Percentiles rank a stretch among this genome's conserved stretches.
These are phyloP conservation scores for Volvox carteri DNA, from an alignment of 163 green algal species.

Conservation along the genomic window DNA sequence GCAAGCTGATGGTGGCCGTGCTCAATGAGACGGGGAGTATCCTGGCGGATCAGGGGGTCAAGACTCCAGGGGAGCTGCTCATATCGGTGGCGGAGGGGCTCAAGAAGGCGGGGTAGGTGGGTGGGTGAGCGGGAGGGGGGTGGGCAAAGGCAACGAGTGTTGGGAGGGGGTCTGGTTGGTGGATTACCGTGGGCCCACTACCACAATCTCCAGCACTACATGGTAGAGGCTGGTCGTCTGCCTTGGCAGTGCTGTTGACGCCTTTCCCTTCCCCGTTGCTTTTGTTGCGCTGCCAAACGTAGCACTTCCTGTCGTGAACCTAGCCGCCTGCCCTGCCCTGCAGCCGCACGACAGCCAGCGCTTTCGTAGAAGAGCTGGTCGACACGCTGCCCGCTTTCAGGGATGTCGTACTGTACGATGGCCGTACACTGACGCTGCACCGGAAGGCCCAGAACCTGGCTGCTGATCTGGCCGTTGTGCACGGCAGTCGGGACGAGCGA, in stretches of 20 bases:
- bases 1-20: slow-evolving; percentile 37
- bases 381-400: slow-evolving; percentile 67
- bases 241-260: too few species aligned
- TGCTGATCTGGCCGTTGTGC: slow-evolving; percentile 64
- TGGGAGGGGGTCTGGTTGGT: too few species aligned
- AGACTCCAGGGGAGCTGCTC: slow-evolving; percentile 62
- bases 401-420: slow-evolving; percentile 60
- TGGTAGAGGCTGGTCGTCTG: too few species aligned
- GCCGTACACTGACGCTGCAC: slow-evolving; percentile 58
- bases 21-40: slow-evolving; percentile 62
- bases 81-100: slow-evolving; percentile 15
- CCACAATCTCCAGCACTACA: too few species aligned
- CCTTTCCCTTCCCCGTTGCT: too few species aligned
- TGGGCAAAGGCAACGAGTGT: too few species aligned
- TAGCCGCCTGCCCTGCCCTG: neutral
- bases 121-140: neutral
- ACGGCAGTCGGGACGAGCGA: slow-evolving; percentile 57
- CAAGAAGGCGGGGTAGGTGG: slow-evolving; percentile 50
- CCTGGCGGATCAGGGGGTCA: slow-evolving; percentile 48
- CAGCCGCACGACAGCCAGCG: slow-evolving; percentile 38
- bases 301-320: too few species aligned
- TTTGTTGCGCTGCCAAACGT: too few species aligned
- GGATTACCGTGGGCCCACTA: too few species aligned
- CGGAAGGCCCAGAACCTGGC: slow-evolving; percentile 72
- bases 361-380: slow-evolving; percentile 69